A percentile compares a stretch with the other conserved stretches of the same genome.
Evolutionary conservation across 192 early-diverging fungal species (phyloP).

Genomic region (Pilaira anomala): DNA sequence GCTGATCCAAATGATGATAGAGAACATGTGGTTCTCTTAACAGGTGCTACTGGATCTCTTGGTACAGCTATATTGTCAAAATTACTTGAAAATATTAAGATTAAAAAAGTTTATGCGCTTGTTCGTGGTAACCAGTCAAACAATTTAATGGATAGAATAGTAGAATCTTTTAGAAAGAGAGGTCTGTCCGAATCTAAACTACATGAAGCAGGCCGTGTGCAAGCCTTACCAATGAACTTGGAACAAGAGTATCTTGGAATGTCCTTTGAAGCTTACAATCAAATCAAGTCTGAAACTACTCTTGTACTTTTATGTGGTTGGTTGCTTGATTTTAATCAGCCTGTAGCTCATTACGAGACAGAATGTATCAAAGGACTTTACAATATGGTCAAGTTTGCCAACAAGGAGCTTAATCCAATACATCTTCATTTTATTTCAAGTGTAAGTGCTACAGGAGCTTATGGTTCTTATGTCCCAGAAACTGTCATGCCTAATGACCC

Average conservation of each 20-base stretch:
- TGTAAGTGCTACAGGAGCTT: slow-evolving; percentile 25
- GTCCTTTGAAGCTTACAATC: slow-evolving; percentile 13
- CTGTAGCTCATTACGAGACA: slow-evolving; percentile 30
- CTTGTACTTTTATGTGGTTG: slow-evolving; percentile 32
- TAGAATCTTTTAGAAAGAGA: slow-evolving; percentile 20
- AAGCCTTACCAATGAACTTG: slow-evolving; percentile 25
- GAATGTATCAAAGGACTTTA: slow-evolving; percentile 29
- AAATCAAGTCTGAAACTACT: slow-evolving; percentile 25
- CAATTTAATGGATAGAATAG: slow-evolving; percentile 7
- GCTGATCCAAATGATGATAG: background rate
- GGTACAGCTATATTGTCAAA: slow-evolving; percentile 25
- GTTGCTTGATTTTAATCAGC: slow-evolving; percentile 36
- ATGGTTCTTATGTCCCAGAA: slow-evolving; percentile 10
- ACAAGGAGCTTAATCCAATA: slow-evolving; percentile 15
- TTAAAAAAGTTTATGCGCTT: slow-evolving; percentile 30
- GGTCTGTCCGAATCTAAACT: slow-evolving; percentile 15
- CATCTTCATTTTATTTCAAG: slow-evolving; percentile 32
- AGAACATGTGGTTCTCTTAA: slow-evolving; percentile 28
- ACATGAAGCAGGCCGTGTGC: background rate
- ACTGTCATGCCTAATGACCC: slow-evolving; percentile 17
- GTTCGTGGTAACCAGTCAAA: slow-evolving; percentile 26
- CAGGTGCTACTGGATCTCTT: slow-evolving; percentile 38
- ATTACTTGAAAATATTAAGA: slow-evolving; percentile 15
- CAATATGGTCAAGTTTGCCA: slow-evolving; percentile 26
- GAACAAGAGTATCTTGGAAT: slow-evolving; percentile 28